Conservation (phyloP, 495 filamentous ascomycete genomes). For the Bacidia gigantensis region DNA sequence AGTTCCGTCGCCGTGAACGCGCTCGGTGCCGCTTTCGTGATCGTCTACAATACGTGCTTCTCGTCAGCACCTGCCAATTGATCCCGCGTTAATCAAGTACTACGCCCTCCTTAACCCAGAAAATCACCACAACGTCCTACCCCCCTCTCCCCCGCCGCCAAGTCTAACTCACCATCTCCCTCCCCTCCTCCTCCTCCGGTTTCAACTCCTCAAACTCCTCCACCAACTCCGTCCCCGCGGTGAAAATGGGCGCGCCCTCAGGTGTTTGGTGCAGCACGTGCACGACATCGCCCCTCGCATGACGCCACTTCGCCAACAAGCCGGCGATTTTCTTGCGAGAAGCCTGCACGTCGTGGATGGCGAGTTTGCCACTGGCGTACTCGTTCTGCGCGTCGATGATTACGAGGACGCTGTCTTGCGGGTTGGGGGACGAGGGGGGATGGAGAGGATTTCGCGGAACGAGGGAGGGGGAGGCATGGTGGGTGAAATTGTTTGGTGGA, state of each 20-base stretch:
- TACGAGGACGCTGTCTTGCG: constrained; percentile 41
- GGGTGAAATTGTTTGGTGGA: too few relatives aligned
- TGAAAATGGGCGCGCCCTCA: constrained; percentile 47
- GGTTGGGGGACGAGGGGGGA: constrained; percentile 17
- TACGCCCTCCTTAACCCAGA: background rate
- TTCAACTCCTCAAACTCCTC: constrained; percentile 39
- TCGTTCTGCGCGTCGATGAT: constrained; percentile 56
- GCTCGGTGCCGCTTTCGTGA: constrained; percentile 34
- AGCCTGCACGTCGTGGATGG: constrained; percentile 31
- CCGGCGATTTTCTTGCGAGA: constrained; percentile 34
- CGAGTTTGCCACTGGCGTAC: constrained; percentile 41
- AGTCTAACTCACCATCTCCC: constrained; percentile 15
- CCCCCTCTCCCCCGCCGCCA: background rate
- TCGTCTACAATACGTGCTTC: constrained; percentile 25
- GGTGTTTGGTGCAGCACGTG: constrained; percentile 43
- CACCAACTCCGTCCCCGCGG: constrained; percentile 36
- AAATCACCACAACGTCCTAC: background rate
- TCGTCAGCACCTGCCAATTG: constrained; percentile 2
- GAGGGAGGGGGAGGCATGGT: too few relatives aligned
- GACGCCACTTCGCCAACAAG: constrained; percentile 39
- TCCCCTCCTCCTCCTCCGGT: constrained; percentile 26
- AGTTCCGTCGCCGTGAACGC: constrained; percentile 36
- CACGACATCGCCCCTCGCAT: constrained; percentile 35
- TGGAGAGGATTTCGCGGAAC: background rate
- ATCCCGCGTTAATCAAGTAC: too few relatives aligned